Base-by-base conservation (phyloP, 139 green algal genomes). In the Chlorella sorokiniana region DNA sequence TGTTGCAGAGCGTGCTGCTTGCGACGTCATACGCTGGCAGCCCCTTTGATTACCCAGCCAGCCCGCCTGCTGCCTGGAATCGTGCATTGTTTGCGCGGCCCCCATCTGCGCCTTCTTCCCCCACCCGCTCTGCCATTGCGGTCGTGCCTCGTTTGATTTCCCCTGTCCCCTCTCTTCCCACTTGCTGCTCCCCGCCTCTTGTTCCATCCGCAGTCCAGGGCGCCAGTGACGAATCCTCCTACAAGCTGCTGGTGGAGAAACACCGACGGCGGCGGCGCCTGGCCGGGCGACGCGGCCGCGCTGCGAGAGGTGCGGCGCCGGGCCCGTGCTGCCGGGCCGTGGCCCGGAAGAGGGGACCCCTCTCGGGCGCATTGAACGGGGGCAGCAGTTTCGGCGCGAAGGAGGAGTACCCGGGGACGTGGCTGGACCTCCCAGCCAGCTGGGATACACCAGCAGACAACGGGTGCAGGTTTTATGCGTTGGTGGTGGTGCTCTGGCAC, bases 201-300 rank as follows among this genome's bases (percentile, higher is more conserved):
- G 64, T 71, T 42, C 35, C 14, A 25, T 29, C 14, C 35, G 73
- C 73, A 79, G 73, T 79, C 37, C 37, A 40, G 52, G 73, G 73
- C 0, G 62, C 73, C 27, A 52, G 37, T 38, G 73, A 79, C 51
- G 37, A 69, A 37, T 69, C 54, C 27, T 45, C 33, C 37, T 79
- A 79, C 73, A 68, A 68, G 52, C 73, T 79, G 37, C 31, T 16
- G 0, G 54, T 79, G n/a, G 73, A 79, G 29, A 68, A 79, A 54
- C 73, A 79, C 73, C 37, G 38, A 29, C 38, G 40, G 25, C 73
- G 27, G 73, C 73, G 73, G 20, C 8, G 25, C 27, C 73, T 79
- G 52, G 73, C 73, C 52, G 25, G 37, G 3, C 0, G 73, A 79
- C 73, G 23, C 52, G 31, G 37, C 59, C 1, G 73, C 54, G 0